Evolutionary conservation across 1,284 basidiomycete genomes (phyloP).

Genomic region (Ustilago vetiveriae): DNA sequence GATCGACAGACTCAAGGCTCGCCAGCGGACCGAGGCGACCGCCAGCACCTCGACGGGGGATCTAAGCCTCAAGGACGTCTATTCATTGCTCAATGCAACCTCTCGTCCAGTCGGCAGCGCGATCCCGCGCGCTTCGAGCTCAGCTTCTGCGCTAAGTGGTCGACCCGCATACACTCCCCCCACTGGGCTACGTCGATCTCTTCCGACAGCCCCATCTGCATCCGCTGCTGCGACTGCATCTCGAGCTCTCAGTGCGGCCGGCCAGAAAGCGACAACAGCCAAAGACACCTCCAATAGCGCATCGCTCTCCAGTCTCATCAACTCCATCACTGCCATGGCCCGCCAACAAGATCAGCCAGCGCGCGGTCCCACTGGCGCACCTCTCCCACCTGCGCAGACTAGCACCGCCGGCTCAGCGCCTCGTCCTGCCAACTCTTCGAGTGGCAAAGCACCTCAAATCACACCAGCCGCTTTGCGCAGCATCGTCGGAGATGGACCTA

Average conservation of each 20-base stretch:
- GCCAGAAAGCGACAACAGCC: not conserved
- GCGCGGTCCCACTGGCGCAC: conserved; percentile 41
- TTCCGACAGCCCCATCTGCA: not conserved
- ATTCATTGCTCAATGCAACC: conserved; percentile 33
- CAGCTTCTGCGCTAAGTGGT: conserved; percentile 6
- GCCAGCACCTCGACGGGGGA: conserved; percentile 16
- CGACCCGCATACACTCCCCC: conserved; percentile 12
- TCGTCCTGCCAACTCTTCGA: not conserved
- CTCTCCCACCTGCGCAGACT: conserved; percentile 29
- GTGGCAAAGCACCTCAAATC: conserved; percentile 17
- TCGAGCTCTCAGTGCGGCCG: not conserved
- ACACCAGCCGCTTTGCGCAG: conserved; percentile 29
- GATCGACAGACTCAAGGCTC: conserved; percentile 39
- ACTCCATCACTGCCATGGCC: conserved; percentile 41
- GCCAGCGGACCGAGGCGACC: conserved; percentile 23
- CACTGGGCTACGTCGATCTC: conserved; percentile 10
- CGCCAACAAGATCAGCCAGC: conserved; percentile 40
- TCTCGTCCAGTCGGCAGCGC: conserved; percentile 8
- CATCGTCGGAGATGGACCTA: conserved; percentile 46
- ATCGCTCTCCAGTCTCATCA: conserved; percentile 34
- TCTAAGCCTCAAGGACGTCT: conserved; percentile 44
- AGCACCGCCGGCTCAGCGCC: not conserved
- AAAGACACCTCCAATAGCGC: conserved; percentile 24
- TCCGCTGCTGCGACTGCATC: conserved; percentile 6
- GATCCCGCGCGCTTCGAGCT: not conserved